Evolutionary conservation across 208 protist species (phyloP), one percentile per base, ranked within the genome.

Genomic region (Trypanosoma avium): DNA sequence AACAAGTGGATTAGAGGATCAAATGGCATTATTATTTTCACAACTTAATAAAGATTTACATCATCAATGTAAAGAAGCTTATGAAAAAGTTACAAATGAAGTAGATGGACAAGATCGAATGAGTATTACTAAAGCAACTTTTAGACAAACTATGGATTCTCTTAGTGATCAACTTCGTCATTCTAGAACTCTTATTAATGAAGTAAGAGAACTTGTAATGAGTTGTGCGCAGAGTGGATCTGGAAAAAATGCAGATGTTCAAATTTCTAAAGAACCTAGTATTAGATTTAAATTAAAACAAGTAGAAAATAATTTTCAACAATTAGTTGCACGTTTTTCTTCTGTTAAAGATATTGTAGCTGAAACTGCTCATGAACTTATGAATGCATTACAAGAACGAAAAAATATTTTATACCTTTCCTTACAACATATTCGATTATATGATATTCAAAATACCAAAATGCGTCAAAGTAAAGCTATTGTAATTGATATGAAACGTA

Each of bases 381-480:
- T 94, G 81, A 90, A 32, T 36, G 90, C 93, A 9, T 63, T 97
- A 60, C 79, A 91, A 45, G 93, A 97, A 40, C 82, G 90, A 26
- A 95, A 94, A 55, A 92, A 92, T 67, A 89, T 93, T 52, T 79
- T 97, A 5, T 92, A 93, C 68, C 73, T 97, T n/a, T 92, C 88
- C 27, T 81, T 93, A 19, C 93, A 97, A 69, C 93, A 97, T 75
- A 92, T 97, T 61, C 91, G 90, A 9, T 64, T 94, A 19, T 96
- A 95, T 67, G 93, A 96, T 61, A 63, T 95, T 54, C 88, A 96
- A 55, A 94, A 88, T 63, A 56, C 69, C 1, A 96, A 95, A 42
- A 76, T 96, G 67, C 88, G 90, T 17, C 70, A 78, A 33, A 71
- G 73, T 27, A 88, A 88, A 46, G 84, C 86, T 2, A 77, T 85